These are phyloP conservation scores for Globisporangium cystogenes DNA, from an alignment of 352 stramenopile genomes.

Conservation along the genomic window DNA sequence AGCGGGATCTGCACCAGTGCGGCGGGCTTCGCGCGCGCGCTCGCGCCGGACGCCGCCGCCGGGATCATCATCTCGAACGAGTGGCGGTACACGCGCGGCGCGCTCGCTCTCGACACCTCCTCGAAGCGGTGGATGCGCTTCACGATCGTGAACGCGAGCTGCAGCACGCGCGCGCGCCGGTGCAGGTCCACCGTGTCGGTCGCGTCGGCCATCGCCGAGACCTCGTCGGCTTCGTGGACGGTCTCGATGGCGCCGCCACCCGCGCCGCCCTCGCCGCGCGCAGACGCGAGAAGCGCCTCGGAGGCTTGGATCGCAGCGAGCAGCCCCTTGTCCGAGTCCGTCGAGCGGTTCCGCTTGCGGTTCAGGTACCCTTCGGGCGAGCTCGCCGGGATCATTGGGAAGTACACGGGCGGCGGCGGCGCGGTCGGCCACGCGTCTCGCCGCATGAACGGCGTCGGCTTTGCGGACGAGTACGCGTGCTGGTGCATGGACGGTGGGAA, in stretches of 20 bases:
- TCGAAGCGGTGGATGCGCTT: slow-evolving; percentile 59
- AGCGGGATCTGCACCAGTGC: slow-evolving; percentile 48
- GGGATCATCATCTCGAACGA: slow-evolving; percentile 59
- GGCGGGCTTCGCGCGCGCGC: slow-evolving; percentile 13
- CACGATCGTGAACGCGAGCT: slow-evolving; percentile 52
- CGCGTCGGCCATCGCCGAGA: neutral
- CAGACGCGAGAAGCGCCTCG: slow-evolving; percentile 19
- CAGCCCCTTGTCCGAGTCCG: slow-evolving; percentile 56
- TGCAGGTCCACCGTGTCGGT: slow-evolving; percentile 31
- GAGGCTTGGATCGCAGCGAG: slow-evolving; percentile 44
- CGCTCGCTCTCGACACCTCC: slow-evolving; percentile 33
- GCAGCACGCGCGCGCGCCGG: slow-evolving; percentile 47
- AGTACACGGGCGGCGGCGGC: slow-evolving; percentile 13
- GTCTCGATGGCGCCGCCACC: slow-evolving; percentile 4
- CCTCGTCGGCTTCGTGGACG: slow-evolving; percentile 7
- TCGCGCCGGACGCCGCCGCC: slow-evolving; percentile 5
- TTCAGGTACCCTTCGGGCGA: slow-evolving; percentile 30
- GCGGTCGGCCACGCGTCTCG: slow-evolving; percentile 14
- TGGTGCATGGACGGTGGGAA: slow-evolving; percentile 25
- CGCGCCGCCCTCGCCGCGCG: neutral
- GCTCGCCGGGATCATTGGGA: slow-evolving; percentile 22
- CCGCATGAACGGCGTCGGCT: slow-evolving; percentile 28
- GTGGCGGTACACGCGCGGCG: slow-evolving; percentile 34
- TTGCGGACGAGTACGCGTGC: slow-evolving; percentile 41
- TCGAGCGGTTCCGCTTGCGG: slow-evolving; percentile 69